These are phyloP conservation scores for Sphagnurus paluster DNA, from an alignment of 1,284 basidiomycete genomes.

Conservation along the genomic window DNA sequence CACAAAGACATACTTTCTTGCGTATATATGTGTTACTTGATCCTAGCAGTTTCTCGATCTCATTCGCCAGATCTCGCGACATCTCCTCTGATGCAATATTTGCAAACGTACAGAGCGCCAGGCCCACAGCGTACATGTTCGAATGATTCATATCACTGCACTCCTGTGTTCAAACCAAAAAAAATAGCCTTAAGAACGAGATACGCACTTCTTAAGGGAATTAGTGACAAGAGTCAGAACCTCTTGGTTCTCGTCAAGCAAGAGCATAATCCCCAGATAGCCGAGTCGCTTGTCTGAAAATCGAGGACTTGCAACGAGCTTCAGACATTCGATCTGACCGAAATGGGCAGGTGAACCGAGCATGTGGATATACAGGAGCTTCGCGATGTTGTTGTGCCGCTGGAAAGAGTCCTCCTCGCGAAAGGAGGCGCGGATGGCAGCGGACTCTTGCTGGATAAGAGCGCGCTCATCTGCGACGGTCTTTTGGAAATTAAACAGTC, in stretches of 20 bases:
- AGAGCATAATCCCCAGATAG: constrained; percentile 97
- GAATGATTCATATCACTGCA: constrained; percentile 98
- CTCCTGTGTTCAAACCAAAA: constrained; percentile 8
- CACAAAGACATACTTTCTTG: constrained; percentile 75
- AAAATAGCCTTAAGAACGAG: background rate
- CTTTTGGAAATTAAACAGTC: constrained; percentile 52
- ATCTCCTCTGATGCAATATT: constrained; percentile 99
- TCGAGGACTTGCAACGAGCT: constrained; percentile 96
- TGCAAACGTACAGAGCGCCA: constrained; percentile 97
- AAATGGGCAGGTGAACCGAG: constrained; percentile 99
- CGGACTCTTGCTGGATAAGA: constrained; percentile 98
- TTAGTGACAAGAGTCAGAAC: constrained; percentile 98
- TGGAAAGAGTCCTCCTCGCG: constrained; percentile 94
- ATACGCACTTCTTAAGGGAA: constrained; percentile 92
- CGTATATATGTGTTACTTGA: constrained; percentile 99
- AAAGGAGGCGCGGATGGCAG: constrained; percentile 96
- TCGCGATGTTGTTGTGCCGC: constrained; percentile 97
- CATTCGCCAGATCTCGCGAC: constrained; percentile 95
- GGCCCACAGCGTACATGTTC: constrained; percentile 98
- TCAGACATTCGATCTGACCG: constrained; percentile 99
- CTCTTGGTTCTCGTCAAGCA: constrained; percentile 98
- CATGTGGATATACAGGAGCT: constrained; percentile 99
- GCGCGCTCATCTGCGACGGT: constrained; percentile 98
- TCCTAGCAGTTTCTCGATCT: constrained; percentile 96
- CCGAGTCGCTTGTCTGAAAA: constrained; percentile 98